These are phyloP conservation scores for Adenanthera pavonina DNA, from an alignment of 306 rosid species.

Conservation along the genomic window DNA sequence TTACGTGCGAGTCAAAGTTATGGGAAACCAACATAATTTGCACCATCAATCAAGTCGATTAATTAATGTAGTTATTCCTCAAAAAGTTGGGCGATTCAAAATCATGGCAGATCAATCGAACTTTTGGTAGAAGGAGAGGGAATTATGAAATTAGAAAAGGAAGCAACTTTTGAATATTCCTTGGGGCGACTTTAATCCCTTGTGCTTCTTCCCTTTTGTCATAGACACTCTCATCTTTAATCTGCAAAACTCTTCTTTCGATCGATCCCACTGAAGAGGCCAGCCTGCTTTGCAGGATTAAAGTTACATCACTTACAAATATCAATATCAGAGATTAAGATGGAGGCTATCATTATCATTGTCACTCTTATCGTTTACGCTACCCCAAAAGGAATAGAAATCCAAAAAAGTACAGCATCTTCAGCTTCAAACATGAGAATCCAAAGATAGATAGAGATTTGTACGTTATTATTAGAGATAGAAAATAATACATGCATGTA, in stretches of 20 bases:
- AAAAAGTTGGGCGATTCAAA: not conserved
- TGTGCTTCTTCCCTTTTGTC: not conserved
- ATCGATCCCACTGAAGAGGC: conserved; percentile 8
- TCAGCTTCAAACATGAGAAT: conserved; percentile 45
- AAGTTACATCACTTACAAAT: conserved; percentile 37
- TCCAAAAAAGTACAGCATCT: conserved; percentile 42
- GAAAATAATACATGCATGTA: conserved; percentile 7
- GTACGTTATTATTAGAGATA: not conserved
- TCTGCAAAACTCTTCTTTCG: not conserved
- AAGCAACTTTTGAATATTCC: conserved; percentile 46
- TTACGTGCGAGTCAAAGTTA: not conserved
- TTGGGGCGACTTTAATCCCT: conserved; percentile 11
- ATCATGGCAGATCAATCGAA: not conserved
- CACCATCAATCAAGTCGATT: no score
- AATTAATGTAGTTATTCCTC: not conserved
- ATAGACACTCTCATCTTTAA: not conserved
- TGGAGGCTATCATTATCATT: conserved; percentile 10
- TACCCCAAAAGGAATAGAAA: conserved; percentile 41
- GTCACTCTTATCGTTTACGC: conserved; percentile 39
- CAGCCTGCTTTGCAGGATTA: conserved; percentile 44
- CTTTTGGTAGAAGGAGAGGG: not conserved
- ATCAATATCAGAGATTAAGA: conserved; percentile 26
- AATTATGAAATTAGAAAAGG: conserved; percentile 6
- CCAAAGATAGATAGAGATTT: conserved; percentile 38
- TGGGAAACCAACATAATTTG: no score